Conservation (phyloP, 495 filamentous ascomycete genomes). For the Talaromyces adpressus region DNA sequence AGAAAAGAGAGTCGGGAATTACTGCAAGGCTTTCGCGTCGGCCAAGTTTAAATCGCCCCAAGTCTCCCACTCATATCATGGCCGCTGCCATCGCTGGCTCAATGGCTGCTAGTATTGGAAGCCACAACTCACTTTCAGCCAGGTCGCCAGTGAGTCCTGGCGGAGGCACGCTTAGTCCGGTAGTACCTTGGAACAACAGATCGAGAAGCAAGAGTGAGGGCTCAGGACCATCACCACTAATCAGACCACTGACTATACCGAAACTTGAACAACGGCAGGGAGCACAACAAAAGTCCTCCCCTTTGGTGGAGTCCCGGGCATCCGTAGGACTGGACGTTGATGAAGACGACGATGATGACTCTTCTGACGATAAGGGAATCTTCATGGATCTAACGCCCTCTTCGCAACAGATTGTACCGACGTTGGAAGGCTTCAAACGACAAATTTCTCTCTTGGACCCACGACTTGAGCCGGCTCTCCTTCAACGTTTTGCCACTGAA, state of each 20-base stretch:
- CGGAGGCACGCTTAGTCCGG: conserved; percentile 1
- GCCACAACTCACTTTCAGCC: conserved; percentile 12
- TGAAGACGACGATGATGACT: conserved; percentile 39
- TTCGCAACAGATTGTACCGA: conserved; percentile 56
- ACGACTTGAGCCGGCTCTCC: conserved; percentile 55
- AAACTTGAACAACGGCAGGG: neutral
- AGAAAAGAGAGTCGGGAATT: conserved; percentile 40
- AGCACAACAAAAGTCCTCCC: neutral
- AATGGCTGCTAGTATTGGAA: conserved; percentile 57
- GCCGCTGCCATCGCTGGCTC: conserved; percentile 47
- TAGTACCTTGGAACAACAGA: neutral
- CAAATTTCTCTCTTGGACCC: conserved; percentile 73
- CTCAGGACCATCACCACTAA: neutral
- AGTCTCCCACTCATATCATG: conserved; percentile 56
- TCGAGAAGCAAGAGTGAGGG: conserved; percentile 64
- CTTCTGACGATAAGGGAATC: conserved; percentile 39
- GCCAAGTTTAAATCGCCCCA: conserved; percentile 50
- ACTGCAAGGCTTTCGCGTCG: conserved; percentile 44
- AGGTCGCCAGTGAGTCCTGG: neutral
- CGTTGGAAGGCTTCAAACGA: conserved; percentile 65
- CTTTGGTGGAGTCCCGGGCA: neutral
- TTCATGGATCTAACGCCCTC: conserved; percentile 42
- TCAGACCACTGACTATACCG: neutral
- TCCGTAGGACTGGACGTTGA: conserved; percentile 15
- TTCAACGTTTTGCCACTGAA: conserved; percentile 78